Percentiles rank a stretch among this genome's conserved stretches.
Evolutionary conservation across 2,329 filamentous ascomycete species (phyloP).

Genomic region (Plectosphaerella plurivora): DNA sequence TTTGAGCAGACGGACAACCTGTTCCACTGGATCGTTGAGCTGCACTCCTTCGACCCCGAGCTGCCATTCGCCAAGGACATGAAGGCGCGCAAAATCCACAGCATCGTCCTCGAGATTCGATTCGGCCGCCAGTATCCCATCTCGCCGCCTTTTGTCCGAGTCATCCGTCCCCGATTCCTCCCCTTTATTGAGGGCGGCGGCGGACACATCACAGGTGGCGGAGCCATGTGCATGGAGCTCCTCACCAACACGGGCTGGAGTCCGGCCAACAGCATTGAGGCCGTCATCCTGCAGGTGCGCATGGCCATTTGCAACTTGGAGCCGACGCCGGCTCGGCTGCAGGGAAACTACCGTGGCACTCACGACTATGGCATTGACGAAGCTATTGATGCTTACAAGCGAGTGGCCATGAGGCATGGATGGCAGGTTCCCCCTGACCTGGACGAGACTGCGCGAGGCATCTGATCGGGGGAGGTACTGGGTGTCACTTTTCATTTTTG

Average conservation of each 20-base stretch:
- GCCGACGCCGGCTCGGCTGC: slow-evolving; percentile 67
- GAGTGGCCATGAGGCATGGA: slow-evolving; percentile 56
- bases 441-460: slow-evolving; percentile 30
- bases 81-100: slow-evolving; percentile 54
- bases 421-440: slow-evolving; percentile 69
- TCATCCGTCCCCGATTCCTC: slow-evolving; percentile 76
- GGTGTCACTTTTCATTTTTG: no score
- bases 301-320: slow-evolving; percentile 68
- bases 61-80: slow-evolving; percentile 74
- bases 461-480: slow-evolving; percentile 2
- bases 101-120: slow-evolving; percentile 75
- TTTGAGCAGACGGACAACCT: slow-evolving; percentile 62
- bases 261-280: slow-evolving; percentile 68
- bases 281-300: slow-evolving; percentile 74
- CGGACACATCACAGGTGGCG: slow-evolving; percentile 79
- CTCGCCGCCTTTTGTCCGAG: slow-evolving; percentile 77
- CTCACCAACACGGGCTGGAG: slow-evolving; percentile 82
- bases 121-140: slow-evolving; percentile 75
- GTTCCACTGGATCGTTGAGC: slow-evolving; percentile 88
- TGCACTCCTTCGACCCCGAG: slow-evolving; percentile 70
- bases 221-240: slow-evolving; percentile 79
- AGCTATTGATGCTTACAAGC: slow-evolving; percentile 64
- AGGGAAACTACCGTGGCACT: slow-evolving; percentile 12
- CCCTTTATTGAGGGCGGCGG: slow-evolving; percentile 70
- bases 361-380: slow-evolving; percentile 63